Evolutionary conservation across 441 rosid species (phyloP).

Genomic region (Adansonia grandidieri): DNA sequence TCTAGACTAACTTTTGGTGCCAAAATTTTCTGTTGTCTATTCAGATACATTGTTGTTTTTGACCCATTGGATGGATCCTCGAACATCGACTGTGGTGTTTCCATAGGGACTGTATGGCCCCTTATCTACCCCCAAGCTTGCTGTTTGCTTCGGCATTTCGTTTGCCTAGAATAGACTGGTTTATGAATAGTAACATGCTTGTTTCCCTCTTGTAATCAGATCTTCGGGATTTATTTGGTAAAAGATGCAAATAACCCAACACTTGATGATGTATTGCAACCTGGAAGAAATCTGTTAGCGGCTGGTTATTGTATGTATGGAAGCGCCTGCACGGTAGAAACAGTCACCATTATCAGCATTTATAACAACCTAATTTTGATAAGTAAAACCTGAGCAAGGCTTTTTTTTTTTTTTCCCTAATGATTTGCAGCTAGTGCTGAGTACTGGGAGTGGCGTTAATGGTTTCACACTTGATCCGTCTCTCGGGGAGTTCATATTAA

Average conservation of each 20-base stretch:
- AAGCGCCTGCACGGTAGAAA: slow-evolving; percentile 72
- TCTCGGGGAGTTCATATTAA: slow-evolving; percentile 75
- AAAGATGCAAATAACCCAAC: slow-evolving; percentile 57
- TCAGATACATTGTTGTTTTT: slow-evolving; percentile 71
- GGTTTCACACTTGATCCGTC: slow-evolving; percentile 85
- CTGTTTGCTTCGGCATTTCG: neutral
- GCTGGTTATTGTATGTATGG: slow-evolving; percentile 91
- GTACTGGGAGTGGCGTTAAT: slow-evolving; percentile 70
- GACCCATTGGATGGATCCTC: slow-evolving; percentile 87
- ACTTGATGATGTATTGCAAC: slow-evolving; percentile 64
- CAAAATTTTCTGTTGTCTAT: slow-evolving; percentile 9
- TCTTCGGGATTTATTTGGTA: slow-evolving; percentile 71
- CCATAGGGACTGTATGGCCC: slow-evolving; percentile 69
- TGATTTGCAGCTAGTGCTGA: slow-evolving; percentile 61
- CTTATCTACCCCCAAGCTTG: slow-evolving; percentile 1
- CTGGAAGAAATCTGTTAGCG: slow-evolving; percentile 69
- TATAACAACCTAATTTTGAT: neutral
- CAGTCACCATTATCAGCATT: neutral
- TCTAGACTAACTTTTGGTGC: slow-evolving; percentile 14
- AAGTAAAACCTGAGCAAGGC: neutral
- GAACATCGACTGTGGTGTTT: slow-evolving; percentile 80
- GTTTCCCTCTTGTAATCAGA: slow-evolving; percentile 46
- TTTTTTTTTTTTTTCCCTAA: neutral
- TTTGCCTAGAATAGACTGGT: neutral
- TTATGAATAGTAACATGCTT: slow-evolving; percentile 14